Conservation (phyloP, 202 grass and related monocot genomes). For the Alloteropsis angusta region DNA sequence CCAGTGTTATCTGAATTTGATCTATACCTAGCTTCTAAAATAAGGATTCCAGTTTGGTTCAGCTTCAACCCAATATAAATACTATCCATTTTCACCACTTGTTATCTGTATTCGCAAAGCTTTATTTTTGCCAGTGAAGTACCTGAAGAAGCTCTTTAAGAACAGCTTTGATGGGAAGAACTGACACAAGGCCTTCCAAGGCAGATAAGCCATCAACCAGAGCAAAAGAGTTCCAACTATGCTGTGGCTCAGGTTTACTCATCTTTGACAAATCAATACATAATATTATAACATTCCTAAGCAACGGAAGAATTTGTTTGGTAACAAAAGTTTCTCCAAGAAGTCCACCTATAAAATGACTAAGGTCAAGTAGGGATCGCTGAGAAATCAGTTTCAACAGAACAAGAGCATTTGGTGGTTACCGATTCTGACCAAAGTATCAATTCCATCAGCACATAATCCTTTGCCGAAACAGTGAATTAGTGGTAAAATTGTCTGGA, state of each 20-base stretch:
- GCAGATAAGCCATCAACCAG: slow-evolving; percentile 68
- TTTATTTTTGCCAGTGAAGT: neutral
- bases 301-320: slow-evolving; percentile 74
- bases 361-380: slow-evolving; percentile 4
- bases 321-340: slow-evolving; percentile 78
- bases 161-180: slow-evolving; percentile 53
- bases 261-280: slow-evolving; percentile 54
- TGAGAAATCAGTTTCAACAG: slow-evolving; percentile 7
- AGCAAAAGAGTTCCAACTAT: slow-evolving; percentile 66
- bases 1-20: slow-evolving; percentile 3
- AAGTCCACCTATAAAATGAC: slow-evolving; percentile 60
- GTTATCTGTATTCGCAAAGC: slow-evolving; percentile 1
- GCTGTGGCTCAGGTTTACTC: slow-evolving; percentile 64
- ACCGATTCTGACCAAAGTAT: slow-evolving; percentile 95
- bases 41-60: neutral
- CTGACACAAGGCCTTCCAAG: slow-evolving; percentile 60
- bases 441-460: slow-evolving; percentile 74
- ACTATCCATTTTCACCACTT: slow-evolving; percentile 6
- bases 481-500: slow-evolving; percentile 78
- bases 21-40: neutral
- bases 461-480: slow-evolving; percentile 90
- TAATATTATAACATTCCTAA: slow-evolving; percentile 60
- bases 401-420: slow-evolving; percentile 24
- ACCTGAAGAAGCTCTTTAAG: slow-evolving; percentile 89
- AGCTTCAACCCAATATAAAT: neutral